Evolutionary conservation across 2,329 filamentous ascomycete genomes (phyloP), one percentile per base, ranked within the genome.

Genomic region (Neocatenulostroma microsporum): DNA sequence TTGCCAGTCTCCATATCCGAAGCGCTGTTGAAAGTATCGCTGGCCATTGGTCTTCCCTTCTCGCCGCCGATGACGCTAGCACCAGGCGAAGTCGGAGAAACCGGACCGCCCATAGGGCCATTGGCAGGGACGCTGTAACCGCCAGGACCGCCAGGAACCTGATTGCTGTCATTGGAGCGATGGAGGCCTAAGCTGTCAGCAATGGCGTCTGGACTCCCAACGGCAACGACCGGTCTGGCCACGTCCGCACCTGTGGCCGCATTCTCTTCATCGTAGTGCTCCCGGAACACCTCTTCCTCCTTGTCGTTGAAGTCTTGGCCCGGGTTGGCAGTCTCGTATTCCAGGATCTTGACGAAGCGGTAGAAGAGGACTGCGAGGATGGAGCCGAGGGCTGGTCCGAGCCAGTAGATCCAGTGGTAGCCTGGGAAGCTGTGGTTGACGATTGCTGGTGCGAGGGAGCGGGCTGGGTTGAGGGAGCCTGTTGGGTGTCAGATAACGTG

Each of bases 321-420:
- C 2, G 67, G 67, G 42, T 69, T 70, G 30, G 67, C 66, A 11
- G 67, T 69, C 51, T 71, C 67, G 46, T 70, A 71, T 47, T 70
- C 66, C 20, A 70, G 57, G 14, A 57, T 37, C 48, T 70, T 71
- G 54, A 72, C 60, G 40, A 70, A 51, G 20, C 62, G 61, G 50
- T 71, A 71, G 48, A 71, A 68, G n/a, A 59, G 45, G 2, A 67
- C 66, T 10, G 68, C 66, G 3, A 70, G 39, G 10, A 68, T 37
- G 3, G 67, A 51, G 13, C 68, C 68, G 4, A 71, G 55, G 5
- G 60, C 42, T 4, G 68, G 68, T 1, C 68, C 68, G 30, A 70
- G 39, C 68, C 68, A 72, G 52, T 72, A 72, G 39, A 72, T 67
- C 66, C 67, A 71, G 48, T 71, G 68, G 41, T 68, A 62, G 28